Conservation (phyloP, 148 eudicot genomes). For the Silene latifolia region DNA sequence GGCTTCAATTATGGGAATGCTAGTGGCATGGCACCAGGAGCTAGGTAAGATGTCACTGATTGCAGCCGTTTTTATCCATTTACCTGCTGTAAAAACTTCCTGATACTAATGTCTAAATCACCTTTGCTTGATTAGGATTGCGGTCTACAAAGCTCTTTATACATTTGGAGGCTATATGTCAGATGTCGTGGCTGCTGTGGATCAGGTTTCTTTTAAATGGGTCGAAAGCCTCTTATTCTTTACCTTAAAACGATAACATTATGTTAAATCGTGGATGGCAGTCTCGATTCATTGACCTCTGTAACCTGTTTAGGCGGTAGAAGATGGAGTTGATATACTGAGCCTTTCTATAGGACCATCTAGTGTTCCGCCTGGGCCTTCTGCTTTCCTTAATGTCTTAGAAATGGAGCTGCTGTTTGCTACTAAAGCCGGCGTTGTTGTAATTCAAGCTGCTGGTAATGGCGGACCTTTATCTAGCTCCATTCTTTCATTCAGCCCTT, state of each 20-base stretch:
- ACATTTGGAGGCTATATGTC: conserved; percentile 71
- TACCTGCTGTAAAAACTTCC: not conserved
- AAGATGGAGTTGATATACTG: conserved; percentile 62
- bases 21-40: conserved; percentile 81
- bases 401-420: conserved; percentile 59
- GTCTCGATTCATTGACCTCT: not conserved
- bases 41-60: conserved; percentile 37
- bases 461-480: conserved; percentile 66
- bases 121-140: conserved; percentile 40
- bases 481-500: conserved; percentile 64
- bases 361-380: conserved; percentile 57
- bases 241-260: not conserved
- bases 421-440: conserved; percentile 63
- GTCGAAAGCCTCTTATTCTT: not conserved
- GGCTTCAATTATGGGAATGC: conserved; percentile 64
- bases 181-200: conserved; percentile 72
- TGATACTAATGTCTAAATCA: not conserved
- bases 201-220: conserved; percentile 44
- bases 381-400: conserved; percentile 53
- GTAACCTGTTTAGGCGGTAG: conserved; percentile 44
- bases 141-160: conserved; percentile 66
- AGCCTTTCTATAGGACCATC: conserved; percentile 69
- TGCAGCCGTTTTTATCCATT: not conserved
- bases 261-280: not conserved
- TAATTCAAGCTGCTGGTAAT: conserved; percentile 66